Evolutionary conservation across 306 rosid species (phyloP).

Genomic region (Clitoria ternatea): DNA sequence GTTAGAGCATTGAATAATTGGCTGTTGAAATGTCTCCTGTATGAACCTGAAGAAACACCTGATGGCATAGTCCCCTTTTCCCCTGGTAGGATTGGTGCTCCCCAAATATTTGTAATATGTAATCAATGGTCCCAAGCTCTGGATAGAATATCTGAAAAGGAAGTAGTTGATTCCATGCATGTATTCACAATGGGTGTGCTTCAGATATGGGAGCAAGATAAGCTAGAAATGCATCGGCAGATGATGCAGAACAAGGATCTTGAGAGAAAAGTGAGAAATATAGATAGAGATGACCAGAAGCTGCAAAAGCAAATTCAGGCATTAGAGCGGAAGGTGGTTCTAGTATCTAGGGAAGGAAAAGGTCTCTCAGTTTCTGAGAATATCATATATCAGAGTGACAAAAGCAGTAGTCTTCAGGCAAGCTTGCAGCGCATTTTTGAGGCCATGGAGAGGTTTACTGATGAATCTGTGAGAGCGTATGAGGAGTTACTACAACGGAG

Average conservation of each 20-base stretch:
- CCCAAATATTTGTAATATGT: constrained; percentile 85
- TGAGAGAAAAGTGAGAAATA: constrained; percentile 63
- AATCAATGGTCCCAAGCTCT: constrained; percentile 95
- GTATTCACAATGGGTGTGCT: constrained; percentile 66
- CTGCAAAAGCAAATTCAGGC: constrained; percentile 83
- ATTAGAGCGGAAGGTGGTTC: constrained; percentile 64
- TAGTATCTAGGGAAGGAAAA: constrained; percentile 53
- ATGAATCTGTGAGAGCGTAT: constrained; percentile 59
- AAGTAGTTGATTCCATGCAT: constrained; percentile 83
- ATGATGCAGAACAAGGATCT: constrained; percentile 68
- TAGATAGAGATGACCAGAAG: constrained; percentile 87
- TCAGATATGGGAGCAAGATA: constrained; percentile 88
- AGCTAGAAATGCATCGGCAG: constrained; percentile 63
- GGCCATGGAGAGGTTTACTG: constrained; percentile 92
- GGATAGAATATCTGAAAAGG: constrained; percentile 85
- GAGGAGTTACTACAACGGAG: constrained; percentile 78
- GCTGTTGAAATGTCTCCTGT: constrained; percentile 75
- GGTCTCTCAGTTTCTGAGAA: constrained; percentile 49
- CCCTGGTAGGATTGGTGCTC: constrained; percentile 92
- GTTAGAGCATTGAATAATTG: constrained; percentile 85
- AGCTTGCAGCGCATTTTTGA: constrained; percentile 85
- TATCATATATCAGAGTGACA: constrained; percentile 68
- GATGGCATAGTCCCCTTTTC: constrained; percentile 93
- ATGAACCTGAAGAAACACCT: constrained; percentile 87
- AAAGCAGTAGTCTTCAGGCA: constrained; percentile 75